Base-by-base conservation (phyloP, 2,329 filamentous ascomycete genomes). In the Tolypocladium amazonense region DNA sequence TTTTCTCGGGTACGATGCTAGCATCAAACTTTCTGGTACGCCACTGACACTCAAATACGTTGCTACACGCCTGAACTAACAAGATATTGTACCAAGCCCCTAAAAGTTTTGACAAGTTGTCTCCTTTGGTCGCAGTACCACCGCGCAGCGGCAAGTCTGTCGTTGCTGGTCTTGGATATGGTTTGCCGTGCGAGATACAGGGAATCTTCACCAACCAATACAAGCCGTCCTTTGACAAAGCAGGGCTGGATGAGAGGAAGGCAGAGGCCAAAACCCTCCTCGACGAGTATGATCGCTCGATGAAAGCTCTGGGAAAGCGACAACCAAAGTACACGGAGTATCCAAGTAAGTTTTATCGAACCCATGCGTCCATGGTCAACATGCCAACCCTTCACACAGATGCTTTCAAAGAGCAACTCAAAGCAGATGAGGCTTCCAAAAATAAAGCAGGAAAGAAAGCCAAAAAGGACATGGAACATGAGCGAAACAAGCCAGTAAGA, bases 241-340 rank as follows among this genome's bases (percentile, higher is more conserved):
- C 65, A 37, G 76, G 75, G 0, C 64, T 77, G 9, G 76, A 78
- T 50, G 76, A 78, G 60, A 70, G 76, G 38, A 72, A 71, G 23
- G 66, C 68, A 20, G 76, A 79, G 61, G 74, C 75, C 20, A 74
- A 75, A 58, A 59, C 62, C 4, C 60, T 76, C 2, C 64, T 79
- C 27, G 73, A 76, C 47, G 71, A 76, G 38, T 79, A 75, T 62
- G 75, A 78, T 47, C 69, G 65, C 47, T 70, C 73, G 11, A 78
- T 79, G 76, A 72, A 69, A 56, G 65, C 64, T 3, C 63, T 78
- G 53, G 76, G 76, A 20, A 76, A 75, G 63, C 71, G 75, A 27
- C 72, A 76, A 25, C 76, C 76, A 2, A 78, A 78, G 60, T 78
- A 78, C 59, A 77, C 76, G 4, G 76, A 79, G 58, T 79, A 78